Base-by-base conservation (phyloP, 257 asterid species). In the Gardenia jasminoides region DNA sequence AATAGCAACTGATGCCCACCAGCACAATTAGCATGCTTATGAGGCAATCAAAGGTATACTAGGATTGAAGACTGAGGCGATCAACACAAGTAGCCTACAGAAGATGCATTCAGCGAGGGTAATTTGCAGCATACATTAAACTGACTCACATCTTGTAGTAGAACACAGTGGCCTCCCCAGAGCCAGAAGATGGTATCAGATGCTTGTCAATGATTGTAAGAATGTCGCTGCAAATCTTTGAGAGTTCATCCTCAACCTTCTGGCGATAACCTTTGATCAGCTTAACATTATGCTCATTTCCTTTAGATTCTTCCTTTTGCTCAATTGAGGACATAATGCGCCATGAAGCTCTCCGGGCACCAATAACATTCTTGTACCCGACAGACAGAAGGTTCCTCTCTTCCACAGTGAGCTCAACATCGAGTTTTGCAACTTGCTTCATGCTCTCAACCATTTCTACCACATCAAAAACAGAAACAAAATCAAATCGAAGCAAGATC, bases 291-390 rank as follows among this genome's bases (percentile, higher is more conserved):
- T 80, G 83, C 77, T 92, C 96, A 33, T 94, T 94, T 16, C 96
- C 94, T 81, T 94, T 94, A 3, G 94, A 82, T 73, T 94, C 98
- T 76, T 94, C 98, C 83, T 94, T 92, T 84, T 94, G 98, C 82
- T 94, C 98, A 20, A 94, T 94, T 13, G 98, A 94, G 2, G 97
- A 94, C 97, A 94, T 86, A 66, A 94, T 94, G 67, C 98, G 88
- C 98, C 98, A 94, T 0, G 98, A 94, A 44, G 98, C 98, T 84
- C 98, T 85, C 36, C 98, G 88, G 3, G 98, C 98, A 44, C 98
- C 98, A n/a, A 94, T 94, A 54, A 94, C 98, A 67, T 94, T 94
- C 88, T 92, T 94, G 92, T 94, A 94, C 50, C 98, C 98, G 33
- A 94, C 98, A 3, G 98, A 94, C n/a, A 94, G 92, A 70, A 94